Evolutionary conservation across 345 rosid species (phyloP), one percentile per base, ranked within the genome.

Genomic region (Syzygium oleosum): DNA sequence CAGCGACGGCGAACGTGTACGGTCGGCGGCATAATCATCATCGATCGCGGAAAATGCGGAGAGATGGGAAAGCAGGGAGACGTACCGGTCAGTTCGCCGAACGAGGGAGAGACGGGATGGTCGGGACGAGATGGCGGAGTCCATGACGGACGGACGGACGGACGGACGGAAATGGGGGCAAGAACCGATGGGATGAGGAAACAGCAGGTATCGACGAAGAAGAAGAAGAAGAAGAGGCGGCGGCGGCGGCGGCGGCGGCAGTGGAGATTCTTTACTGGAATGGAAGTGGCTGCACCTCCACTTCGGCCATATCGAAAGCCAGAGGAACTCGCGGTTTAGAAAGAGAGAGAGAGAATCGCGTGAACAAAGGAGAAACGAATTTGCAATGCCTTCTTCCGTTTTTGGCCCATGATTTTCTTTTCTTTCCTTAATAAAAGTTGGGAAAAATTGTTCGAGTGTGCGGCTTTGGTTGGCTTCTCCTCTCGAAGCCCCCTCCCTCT

Each of bases 301-400:
- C 56, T 87, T 41, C 85, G 78, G 88, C 85, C 13, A 43, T 80
- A 52, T 54, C 52, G 85, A 87, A 49, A 84, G 55, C 52, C 2
- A 23, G 59, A 52, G 58, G 59, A 27, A 52, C 21, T 29, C 65
- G 31, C 65, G 29, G 65, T 27, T 6, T 25, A 56, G 16, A 55
- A 31, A 85, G 49, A 22, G 21, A 29, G 49, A 21, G 0, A 63
- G 58, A 61, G 84, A 63, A 79, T 41, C 54, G 59, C 85, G 88
- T 87, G 85, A 79, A 38, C 65, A 43, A 43, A 55, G 78, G 78
- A 87, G 85, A 21, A 56, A 87, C 85, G 68, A 87, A 87, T 79
- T 78, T 79, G 38, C 23, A 9, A n/a, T 21, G 23, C 21, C 25
- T 55, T 86, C 85, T n/a, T 13, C 6, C 34, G 2, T 61, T 61